phyloP scores from a whole-genome alignment of 2,329 filamentous ascomycete species.

The Mycosphaerella arachidis region DNA sequence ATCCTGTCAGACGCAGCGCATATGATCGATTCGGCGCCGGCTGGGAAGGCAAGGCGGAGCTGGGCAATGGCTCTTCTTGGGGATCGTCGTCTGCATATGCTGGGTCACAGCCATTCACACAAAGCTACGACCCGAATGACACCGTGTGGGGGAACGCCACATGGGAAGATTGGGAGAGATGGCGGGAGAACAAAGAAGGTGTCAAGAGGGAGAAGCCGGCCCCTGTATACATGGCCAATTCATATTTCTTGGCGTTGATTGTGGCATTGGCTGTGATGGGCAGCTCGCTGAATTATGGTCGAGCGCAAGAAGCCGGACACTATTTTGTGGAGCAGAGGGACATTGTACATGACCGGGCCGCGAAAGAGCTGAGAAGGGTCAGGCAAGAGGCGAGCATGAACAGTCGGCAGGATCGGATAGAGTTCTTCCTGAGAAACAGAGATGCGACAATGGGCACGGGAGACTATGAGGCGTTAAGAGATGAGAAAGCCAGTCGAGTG shows the following conservation, averaged over 20 bases:
- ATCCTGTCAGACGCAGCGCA: constrained; percentile 69
- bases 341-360: constrained; percentile 61
- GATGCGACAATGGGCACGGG: constrained; percentile 50
- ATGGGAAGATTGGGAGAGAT: constrained; percentile 95
- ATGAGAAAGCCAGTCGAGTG: constrained; percentile 44
- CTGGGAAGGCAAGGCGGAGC: constrained; percentile 57
- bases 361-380: constrained; percentile 57
- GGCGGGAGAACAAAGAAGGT: constrained; percentile 52
- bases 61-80: constrained; percentile 15
- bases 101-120: constrained; percentile 30
- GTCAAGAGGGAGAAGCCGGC: constrained; percentile 42
- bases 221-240: constrained; percentile 69
- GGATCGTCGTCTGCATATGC: constrained; percentile 17
- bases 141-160: constrained; percentile 72
- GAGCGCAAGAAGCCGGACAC: constrained; percentile 59
- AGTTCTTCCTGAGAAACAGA: constrained; percentile 70
- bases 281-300: constrained; percentile 65
- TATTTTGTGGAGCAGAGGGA: constrained; percentile 63
- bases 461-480: constrained; percentile 41
- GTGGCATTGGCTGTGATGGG: constrained; percentile 65
- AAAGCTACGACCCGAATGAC: constrained; percentile 38
- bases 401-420: constrained; percentile 56
- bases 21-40: constrained; percentile 81
- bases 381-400: constrained; percentile 48
- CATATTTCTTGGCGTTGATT: constrained; percentile 70